Base-by-base conservation (phyloP, 78 protist species). In the Monosiga brevicollis region DNA sequence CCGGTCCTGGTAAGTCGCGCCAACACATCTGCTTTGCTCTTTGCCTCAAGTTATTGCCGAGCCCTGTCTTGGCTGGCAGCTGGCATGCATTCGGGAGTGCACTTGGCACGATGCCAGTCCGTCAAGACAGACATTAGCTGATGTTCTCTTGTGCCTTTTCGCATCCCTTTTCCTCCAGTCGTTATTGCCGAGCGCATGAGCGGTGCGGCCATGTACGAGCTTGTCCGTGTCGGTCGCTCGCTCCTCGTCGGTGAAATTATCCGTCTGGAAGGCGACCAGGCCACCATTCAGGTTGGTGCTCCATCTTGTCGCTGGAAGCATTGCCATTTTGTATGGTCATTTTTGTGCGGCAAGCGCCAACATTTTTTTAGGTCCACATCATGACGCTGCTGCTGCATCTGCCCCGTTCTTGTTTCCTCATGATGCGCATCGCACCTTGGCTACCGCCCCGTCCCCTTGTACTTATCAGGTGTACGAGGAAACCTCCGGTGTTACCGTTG, bases 391-490 rank as follows among this genome's bases (percentile, higher is more conserved):
- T n/a, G n/a, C n/a, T n/a, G n/a, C n/a, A n/a, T n/a, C n/a, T n/a
- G n/a, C n/a, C n/a, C n/a, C n/a, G n/a, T n/a, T n/a, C n/a, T n/a
- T n/a, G n/a, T n/a, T n/a, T n/a, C n/a, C n/a, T n/a, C n/a, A n/a
- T n/a, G n/a, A n/a, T n/a, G n/a, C n/a, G n/a, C n/a, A n/a, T n/a
- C n/a, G n/a, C n/a, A n/a, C n/a, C n/a, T n/a, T n/a, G n/a, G n/a
- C n/a, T n/a, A n/a, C n/a, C n/a, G n/a, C n/a, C n/a, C n/a, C n/a
- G n/a, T n/a, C n/a, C n/a, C n/a, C n/a, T n/a, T n/a, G n/a, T n/a
- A n/a, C n/a, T n/a, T n/a, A n/a, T n/a, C n/a, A n/a, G n/a, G 98
- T 96, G 43, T 98, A 98, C 93, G 99, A 98, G 86, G 99, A 98
- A 86, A 98, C 99, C 11, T 86, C 99, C 29, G 99, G 99, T 84